phyloP scores from a whole-genome alignment of 2,329 filamentous ascomycete species.

The Amylocarpus encephaloides region DNA sequence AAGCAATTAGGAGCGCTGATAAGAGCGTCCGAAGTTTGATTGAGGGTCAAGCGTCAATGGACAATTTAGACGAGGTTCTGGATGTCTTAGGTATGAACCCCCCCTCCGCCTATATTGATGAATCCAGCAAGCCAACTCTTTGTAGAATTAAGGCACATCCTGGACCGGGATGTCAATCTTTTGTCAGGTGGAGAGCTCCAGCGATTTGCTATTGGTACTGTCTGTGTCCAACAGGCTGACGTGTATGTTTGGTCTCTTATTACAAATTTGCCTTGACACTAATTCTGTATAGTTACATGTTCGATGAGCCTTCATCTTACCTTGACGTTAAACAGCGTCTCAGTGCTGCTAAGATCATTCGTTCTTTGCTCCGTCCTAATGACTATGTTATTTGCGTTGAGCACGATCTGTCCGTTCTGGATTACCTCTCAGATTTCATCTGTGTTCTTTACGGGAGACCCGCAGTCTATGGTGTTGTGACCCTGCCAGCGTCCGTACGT shows the following conservation, averaged over 20 bases:
- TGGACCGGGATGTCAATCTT: conserved; percentile 82
- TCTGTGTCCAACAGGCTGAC: conserved; percentile 92
- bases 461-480: conserved; percentile 96
- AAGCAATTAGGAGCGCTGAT: conserved; percentile 75
- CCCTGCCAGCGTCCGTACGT: conserved; percentile 87
- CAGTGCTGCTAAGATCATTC: conserved; percentile 84
- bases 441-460: conserved; percentile 95
- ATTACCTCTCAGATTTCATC: conserved; percentile 98
- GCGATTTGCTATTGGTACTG: conserved; percentile 92
- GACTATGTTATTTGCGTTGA: conserved; percentile 99
- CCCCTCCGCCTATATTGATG: neutral
- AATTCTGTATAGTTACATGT: conserved; percentile 65
- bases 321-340: conserved; percentile 99
- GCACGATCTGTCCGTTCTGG: conserved; percentile 96
- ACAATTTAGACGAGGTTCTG: conserved; percentile 75
- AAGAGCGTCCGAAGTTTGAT: conserved; percentile 77
- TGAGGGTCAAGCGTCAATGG: conserved; percentile 66
- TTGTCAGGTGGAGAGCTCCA: conserved; percentile 97
- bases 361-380: conserved; percentile 77
- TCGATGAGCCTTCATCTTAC: conserved; percentile 98
- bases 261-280: neutral
- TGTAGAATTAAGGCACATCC: conserved; percentile 75
- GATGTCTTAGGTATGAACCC: conserved; percentile 58
- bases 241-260: conserved; percentile 46
- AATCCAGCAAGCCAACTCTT: neutral